Conservation (phyloP, 192 early-diverging fungal genomes). For the Umbelopsis ramanniana region DNA sequence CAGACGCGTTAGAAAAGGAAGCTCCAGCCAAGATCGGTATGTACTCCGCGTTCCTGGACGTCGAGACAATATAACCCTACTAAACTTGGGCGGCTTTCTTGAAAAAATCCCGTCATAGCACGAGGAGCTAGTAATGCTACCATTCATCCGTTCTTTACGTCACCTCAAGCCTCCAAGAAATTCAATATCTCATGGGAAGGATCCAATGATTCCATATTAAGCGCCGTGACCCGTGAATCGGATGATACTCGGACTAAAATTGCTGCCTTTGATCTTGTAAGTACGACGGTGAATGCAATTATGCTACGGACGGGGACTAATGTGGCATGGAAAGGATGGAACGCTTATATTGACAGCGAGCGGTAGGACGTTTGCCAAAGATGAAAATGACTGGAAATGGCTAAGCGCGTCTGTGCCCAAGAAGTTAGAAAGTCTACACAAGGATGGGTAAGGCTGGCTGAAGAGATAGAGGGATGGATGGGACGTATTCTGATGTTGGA, state of each 20-base stretch:
- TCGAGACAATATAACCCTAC: not conserved
- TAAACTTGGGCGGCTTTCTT: not conserved
- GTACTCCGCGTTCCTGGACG: conserved; percentile 10
- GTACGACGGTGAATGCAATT: not conserved
- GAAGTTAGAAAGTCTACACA: conserved; percentile 59
- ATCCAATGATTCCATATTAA: conserved; percentile 2
- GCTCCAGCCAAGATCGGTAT: conserved; percentile 6
- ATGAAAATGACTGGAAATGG: conserved; percentile 83
- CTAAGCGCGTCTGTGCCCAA: conserved; percentile 61
- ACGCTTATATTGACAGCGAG: conserved; percentile 78
- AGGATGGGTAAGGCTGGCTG: conserved; percentile 56
- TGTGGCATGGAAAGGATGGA: conserved; percentile 52
- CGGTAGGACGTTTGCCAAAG: conserved; percentile 61
- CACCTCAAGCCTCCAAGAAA: conserved; percentile 1
- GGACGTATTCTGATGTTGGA: conserved; percentile 3
- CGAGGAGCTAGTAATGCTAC: not conserved
- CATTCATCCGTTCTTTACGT: conserved; percentile 4
- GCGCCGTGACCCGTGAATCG: not conserved
- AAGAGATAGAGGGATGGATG: not conserved
- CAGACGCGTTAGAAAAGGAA: not conserved
- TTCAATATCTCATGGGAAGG: conserved; percentile 9
- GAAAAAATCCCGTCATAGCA: not conserved
- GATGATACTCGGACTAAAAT: conserved; percentile 40
- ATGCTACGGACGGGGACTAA: not conserved
- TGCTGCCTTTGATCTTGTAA: conserved; percentile 73